Evolutionary conservation across 2,329 filamentous ascomycete species (phyloP).

Genomic region (Grosmannia serpens): DNA sequence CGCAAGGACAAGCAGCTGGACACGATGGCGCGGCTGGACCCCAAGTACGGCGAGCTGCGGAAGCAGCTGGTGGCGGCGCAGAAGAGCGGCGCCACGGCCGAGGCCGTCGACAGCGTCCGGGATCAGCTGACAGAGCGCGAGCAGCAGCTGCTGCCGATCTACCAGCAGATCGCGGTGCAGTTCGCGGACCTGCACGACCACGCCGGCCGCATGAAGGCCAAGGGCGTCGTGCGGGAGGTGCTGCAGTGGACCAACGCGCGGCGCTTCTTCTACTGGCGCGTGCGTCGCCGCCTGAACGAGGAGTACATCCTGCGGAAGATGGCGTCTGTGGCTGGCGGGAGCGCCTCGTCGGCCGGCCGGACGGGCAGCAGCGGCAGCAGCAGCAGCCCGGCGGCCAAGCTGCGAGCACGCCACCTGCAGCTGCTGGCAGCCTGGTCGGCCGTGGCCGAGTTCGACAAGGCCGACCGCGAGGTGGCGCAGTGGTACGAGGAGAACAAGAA

Average conservation of each 20-base stretch:
- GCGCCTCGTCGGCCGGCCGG: slow-evolving; percentile 16
- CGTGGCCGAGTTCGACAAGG: slow-evolving; percentile 62
- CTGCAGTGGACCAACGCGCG: slow-evolving; percentile 82
- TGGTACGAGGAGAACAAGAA: slow-evolving; percentile 97
- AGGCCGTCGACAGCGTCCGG: slow-evolving; percentile 71
- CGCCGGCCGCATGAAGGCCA: slow-evolving; percentile 94
- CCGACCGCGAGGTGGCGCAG: slow-evolving; percentile 73
- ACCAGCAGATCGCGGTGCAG: slow-evolving; percentile 88
- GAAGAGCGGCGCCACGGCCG: slow-evolving; percentile 55
- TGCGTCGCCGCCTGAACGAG: slow-evolving; percentile 91
- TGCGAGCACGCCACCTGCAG: slow-evolving; percentile 57
- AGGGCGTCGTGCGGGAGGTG: slow-evolving; percentile 77
- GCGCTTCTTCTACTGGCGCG: slow-evolving; percentile 99
- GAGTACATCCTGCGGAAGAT: slow-evolving; percentile 95
- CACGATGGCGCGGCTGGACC: slow-evolving; percentile 90
- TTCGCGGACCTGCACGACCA: slow-evolving; percentile 97
- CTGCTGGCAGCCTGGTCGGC: slow-evolving; percentile 75
- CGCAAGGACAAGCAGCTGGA: slow-evolving; percentile 93
- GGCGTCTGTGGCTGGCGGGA: slow-evolving; percentile 29
- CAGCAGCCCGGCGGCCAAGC: slow-evolving; percentile 24
- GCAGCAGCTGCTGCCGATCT: slow-evolving; percentile 81
- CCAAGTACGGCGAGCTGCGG: slow-evolving; percentile 72
- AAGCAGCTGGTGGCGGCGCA: slow-evolving; percentile 49
- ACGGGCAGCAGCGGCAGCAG: slow-evolving; percentile 17
- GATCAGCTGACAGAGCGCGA: slow-evolving; percentile 74